Base-by-base conservation (phyloP, 768 basidiomycete genomes). In the Tylopilus balloui region DNA sequence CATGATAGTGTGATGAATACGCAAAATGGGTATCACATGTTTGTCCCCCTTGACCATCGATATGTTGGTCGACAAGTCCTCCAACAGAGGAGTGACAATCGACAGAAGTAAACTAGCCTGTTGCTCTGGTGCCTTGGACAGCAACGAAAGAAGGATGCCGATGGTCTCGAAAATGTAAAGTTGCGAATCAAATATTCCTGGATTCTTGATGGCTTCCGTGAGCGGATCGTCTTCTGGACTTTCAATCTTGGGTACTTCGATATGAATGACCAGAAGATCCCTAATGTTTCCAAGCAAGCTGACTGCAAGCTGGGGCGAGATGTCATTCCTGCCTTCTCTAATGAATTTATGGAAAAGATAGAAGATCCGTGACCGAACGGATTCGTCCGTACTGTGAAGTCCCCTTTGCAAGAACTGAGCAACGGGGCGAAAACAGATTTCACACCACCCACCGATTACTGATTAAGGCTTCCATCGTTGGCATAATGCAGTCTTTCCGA, bases 261-360 rank as follows among this genome's bases (percentile, higher is more conserved):
- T 83, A 40, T 81, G 75, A 57, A 98, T 84, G 20, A 73, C 67
- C 13, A 99, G 74, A 17, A 93, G 72, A 64, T 97, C 94, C 54
- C 85, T 78, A 27, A 88, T 74, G 53, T 77, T 79, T 50, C 82
- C 79, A 29, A 95, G 76, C 49, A 98, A 80, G 15, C 73, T 81
- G 15, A 78, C 72, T 13, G 86, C 78, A 51, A 96, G 75, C 19
- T 86, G 80, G 8, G 75, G 71, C 0, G 89, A 81, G 45, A 98
- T 81, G 53, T 93, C 90, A 54, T 78, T 79, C 50, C 81, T 77
- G 48, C 81, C 73, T 60, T 95, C 91, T 68, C 84, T 84, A 69
- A 97, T 85, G 67, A 98, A 97, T 41, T 85, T 83, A 62, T 90
- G 77, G 72, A 96, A 96, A 42, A 98, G 83, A 67, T 99, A 98